Evolutionary conservation across 2,329 filamentous ascomycete species (phyloP).

Genomic region (Fusarium miscanthi): DNA sequence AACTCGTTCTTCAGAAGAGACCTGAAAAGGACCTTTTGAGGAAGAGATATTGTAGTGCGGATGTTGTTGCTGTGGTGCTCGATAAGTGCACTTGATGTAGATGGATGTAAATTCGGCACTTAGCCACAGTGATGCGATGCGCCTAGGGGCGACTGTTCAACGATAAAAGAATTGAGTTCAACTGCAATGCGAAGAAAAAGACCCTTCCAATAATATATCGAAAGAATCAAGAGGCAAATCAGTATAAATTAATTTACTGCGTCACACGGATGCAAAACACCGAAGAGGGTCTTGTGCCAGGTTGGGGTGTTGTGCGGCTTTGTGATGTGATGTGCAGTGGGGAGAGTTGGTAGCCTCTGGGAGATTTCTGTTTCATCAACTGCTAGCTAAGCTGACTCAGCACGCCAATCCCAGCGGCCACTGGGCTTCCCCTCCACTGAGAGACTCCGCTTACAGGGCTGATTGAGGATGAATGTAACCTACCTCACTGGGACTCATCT

Average conservation of each 20-base stretch:
- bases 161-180: conserved; percentile 13
- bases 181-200: conserved; percentile 4
- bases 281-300: conserved; percentile 34
- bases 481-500: background rate
- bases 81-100: conserved; percentile 23
- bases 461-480: background rate
- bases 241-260: conserved; percentile 9
- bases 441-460: conserved; percentile 33
- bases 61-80: conserved; percentile 10
- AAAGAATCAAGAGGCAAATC: background rate
- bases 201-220: background rate
- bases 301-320: conserved; percentile 41
- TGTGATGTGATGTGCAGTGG: conserved; percentile 53
- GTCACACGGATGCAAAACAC: conserved; percentile 26
- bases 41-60: background rate
- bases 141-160: conserved; percentile 1
- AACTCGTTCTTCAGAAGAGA: background rate
- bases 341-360: conserved; percentile 50
- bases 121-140: conserved; percentile 19
- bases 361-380: conserved; percentile 47
- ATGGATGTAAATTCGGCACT: conserved; percentile 24
- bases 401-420: conserved; percentile 9
- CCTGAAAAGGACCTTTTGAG: background rate
- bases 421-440: background rate
- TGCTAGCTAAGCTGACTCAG: conserved; percentile 41